Evolutionary conservation across 2,329 filamentous ascomycete genomes (phyloP).

Genomic region (Trichophyton benhamiae): DNA sequence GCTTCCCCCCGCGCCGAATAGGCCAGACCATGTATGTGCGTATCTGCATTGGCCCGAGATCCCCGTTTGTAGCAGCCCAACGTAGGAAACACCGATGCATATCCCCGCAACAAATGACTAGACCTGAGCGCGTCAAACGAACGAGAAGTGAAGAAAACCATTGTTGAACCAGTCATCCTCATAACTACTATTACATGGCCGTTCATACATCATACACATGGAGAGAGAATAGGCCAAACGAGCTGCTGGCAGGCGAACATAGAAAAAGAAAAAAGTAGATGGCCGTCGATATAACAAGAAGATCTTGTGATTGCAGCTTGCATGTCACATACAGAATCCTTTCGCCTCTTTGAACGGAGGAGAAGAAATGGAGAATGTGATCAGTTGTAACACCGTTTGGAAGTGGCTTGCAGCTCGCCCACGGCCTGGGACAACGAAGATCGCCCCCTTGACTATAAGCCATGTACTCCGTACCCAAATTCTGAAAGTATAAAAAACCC

Average conservation of each 20-base stretch:
- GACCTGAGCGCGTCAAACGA: neutral
- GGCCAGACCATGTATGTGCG: neutral
- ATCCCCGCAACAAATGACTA: neutral
- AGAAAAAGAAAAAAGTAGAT: neutral
- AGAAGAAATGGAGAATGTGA: neutral
- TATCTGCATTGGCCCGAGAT: neutral
- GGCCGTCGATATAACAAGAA: neutral
- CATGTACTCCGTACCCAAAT: neutral
- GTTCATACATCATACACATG: neutral
- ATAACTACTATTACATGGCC: neutral
- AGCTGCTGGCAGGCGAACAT: neutral
- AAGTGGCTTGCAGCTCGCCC: constrained; percentile 1
- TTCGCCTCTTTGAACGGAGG: neutral
- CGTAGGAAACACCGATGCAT: neutral
- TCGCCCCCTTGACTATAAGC: neutral
- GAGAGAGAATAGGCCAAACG: neutral
- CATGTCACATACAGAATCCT: neutral
- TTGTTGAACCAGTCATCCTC: neutral
- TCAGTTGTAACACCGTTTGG: neutral
- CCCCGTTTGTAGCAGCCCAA: neutral
- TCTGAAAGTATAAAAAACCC: neutral
- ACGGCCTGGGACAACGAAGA: neutral
- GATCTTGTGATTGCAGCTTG: constrained; percentile 3
- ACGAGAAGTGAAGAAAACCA: neutral
- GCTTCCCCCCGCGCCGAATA: neutral